phyloP scores from a whole-genome alignment of 2,329 filamentous ascomycete genomes.

The Grosmannia serpens region DNA sequence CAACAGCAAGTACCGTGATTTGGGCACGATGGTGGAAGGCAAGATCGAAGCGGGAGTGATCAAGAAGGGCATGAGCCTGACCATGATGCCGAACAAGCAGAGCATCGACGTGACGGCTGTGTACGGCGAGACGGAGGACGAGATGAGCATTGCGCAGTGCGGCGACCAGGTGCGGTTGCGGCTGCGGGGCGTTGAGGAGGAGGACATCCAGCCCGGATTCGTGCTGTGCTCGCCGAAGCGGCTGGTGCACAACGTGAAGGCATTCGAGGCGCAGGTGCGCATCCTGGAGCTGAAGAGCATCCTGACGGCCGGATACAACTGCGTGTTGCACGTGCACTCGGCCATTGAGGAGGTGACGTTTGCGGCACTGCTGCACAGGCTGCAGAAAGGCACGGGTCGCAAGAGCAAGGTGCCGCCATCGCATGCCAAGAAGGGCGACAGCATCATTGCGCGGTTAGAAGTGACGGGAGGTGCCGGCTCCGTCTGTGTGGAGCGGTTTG shows the following conservation, averaged over 20 bases:
- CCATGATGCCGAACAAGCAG: constrained; percentile 95
- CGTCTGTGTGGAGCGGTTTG: constrained; percentile 88
- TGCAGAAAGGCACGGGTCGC: constrained; percentile 86
- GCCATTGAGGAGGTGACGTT: constrained; percentile 98
- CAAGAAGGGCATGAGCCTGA: constrained; percentile 74
- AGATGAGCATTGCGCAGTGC: constrained; percentile 68
- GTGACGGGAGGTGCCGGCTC: constrained; percentile 74
- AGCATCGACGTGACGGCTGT: constrained; percentile 70
- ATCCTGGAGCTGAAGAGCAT: constrained; percentile 93
- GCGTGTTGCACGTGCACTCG: constrained; percentile 92
- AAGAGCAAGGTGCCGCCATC: constrained; percentile 90
- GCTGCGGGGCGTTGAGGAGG: constrained; percentile 90
- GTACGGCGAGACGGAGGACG: constrained; percentile 94
- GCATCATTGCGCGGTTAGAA: constrained; percentile 87
- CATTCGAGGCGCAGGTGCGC: constrained; percentile 93
- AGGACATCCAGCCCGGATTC: constrained; percentile 90
- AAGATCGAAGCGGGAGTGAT: constrained; percentile 92
- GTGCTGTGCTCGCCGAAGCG: constrained; percentile 93
- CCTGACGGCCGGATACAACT: constrained; percentile 90
- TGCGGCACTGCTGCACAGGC: constrained; percentile 73
- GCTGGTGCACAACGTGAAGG: constrained; percentile 76
- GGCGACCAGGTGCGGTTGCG: constrained; percentile 92
- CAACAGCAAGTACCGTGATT: constrained; percentile 85
- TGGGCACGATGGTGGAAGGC: constrained; percentile 95
- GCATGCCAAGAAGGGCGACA: constrained; percentile 70